Evolutionary conservation across 2,329 filamentous ascomycete genomes (phyloP), one percentile per base, ranked within the genome.

Genomic region (Mycosphaerelloides madeirae): DNA sequence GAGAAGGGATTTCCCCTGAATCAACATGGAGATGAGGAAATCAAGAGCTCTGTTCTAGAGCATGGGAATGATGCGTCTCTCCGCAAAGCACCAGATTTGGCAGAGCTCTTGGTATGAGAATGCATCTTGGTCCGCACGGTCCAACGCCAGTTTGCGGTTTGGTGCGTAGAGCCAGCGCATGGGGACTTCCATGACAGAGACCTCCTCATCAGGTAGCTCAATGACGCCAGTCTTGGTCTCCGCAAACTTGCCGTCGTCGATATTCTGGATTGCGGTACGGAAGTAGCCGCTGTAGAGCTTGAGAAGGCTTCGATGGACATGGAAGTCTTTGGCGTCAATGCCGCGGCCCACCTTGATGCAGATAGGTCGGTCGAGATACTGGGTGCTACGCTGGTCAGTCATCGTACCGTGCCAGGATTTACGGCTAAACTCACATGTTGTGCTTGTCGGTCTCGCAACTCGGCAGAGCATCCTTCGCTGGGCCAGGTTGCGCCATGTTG

Each of bases 201-300:
- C 11, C 2, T 54, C 39, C 2, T 56, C 48, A 9, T 56, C 43
- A 11, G 38, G 39, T 6, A 57, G 36, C 0, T 34, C 20, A 31
- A 56, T 35, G 9, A 34, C 31, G 11, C 42, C 38, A 2, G 44
- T 31, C 6, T 38, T 14, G 1, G 46, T 40, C 33, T 54, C 52
- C 12, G 19, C 22, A 20, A 49, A 57, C 0, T 38, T 25, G 11
- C 50, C 45, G 7, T 48, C 31, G 13, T 48, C 41, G 22, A 48
- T 41, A 25, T 48, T 41, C 4, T 41, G 41, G 33, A 55, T 41
- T 3, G 55, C 50, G 3, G 46, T 44, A 8, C 38, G 28, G 35
- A 59, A 58, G 40, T 56, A 58, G 5, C 43, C 45, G 2, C 52
- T 55, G 29, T 53, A 52, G 44, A 55, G 54, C 1, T 41, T 31